Conservation (phyloP, 1,284 basidiomycete species). For the Moesziomyces sp. region DNA sequence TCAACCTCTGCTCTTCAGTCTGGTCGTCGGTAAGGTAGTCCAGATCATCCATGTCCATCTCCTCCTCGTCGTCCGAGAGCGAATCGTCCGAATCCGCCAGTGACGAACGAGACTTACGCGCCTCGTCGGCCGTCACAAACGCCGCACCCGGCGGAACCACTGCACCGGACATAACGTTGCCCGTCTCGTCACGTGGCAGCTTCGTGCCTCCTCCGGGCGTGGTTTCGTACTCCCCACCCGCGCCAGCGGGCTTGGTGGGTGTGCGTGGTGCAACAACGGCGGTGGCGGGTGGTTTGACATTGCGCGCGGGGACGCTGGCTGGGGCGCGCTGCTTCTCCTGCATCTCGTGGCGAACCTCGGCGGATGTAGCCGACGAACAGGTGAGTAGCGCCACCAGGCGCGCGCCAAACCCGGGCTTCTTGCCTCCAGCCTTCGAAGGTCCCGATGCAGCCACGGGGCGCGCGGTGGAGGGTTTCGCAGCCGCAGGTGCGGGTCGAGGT, state of each 20-base stretch:
- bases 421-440: conserved; percentile 2
- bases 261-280: conserved; percentile 23
- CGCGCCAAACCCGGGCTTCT: conserved; percentile 31
- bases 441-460: conserved; percentile 1
- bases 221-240: conserved; percentile 24
- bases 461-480: background rate
- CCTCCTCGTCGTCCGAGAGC: conserved; percentile 58
- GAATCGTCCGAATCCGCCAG: conserved; percentile 2
- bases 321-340: conserved; percentile 23
- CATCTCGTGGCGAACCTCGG: conserved; percentile 39
- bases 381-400: conserved; percentile 51
- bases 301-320: conserved; percentile 9
- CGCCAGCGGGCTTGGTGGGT: background rate
- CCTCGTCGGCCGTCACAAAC: conserved; percentile 68
- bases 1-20: conserved; percentile 82
- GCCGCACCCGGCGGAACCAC: conserved; percentile 78
- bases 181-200: conserved; percentile 72
- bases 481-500: background rate
- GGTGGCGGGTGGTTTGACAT: background rate
- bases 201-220: conserved; percentile 60
- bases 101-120: conserved; percentile 13
- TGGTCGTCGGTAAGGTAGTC: conserved; percentile 71
- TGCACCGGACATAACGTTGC: conserved; percentile 76
- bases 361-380: conserved; percentile 36
- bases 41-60: conserved; percentile 69